Percentiles rank a stretch among this genome's conserved stretches.
phyloP scores from a whole-genome alignment of 2,329 filamentous ascomycete species.

The Tolypocladium ophioglossoides region DNA sequence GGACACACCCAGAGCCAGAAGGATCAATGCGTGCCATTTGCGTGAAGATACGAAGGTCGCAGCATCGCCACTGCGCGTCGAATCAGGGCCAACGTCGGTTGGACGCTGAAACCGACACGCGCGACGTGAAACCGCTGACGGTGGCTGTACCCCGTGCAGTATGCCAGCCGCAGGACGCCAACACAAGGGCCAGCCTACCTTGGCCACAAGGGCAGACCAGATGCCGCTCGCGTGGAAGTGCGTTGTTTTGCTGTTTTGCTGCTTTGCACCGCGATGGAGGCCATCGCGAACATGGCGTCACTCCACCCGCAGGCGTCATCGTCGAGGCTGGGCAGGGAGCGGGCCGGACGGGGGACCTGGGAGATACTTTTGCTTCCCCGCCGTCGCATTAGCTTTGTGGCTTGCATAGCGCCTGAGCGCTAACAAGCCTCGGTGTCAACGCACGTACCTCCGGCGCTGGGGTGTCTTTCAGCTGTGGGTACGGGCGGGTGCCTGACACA shows the following conservation, averaged over 20 bases:
- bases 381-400: not conserved
- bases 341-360: not conserved
- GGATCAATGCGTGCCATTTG: not conserved
- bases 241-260: too few relatives aligned
- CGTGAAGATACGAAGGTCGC: too few relatives aligned
- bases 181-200: not conserved
- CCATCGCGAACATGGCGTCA: not conserved
- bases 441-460: not conserved
- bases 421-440: not conserved
- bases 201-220: too few relatives aligned
- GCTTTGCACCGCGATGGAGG: too few relatives aligned
- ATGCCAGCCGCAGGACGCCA: not conserved
- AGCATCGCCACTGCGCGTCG: not conserved
- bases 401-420: not conserved
- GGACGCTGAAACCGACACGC: not conserved
- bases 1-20: not conserved
- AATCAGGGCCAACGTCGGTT: too few relatives aligned
- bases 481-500: not conserved
- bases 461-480: too few relatives aligned
- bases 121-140: not conserved
- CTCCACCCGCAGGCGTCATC: not conserved
- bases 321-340: not conserved
- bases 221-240: too few relatives aligned
- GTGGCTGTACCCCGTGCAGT: not conserved
- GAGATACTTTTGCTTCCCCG: not conserved